A percentile compares a stretch with the other conserved stretches of the same genome.
Conservation (phyloP, 768 basidiomycete species). For the Suillus occidentalis region DNA sequence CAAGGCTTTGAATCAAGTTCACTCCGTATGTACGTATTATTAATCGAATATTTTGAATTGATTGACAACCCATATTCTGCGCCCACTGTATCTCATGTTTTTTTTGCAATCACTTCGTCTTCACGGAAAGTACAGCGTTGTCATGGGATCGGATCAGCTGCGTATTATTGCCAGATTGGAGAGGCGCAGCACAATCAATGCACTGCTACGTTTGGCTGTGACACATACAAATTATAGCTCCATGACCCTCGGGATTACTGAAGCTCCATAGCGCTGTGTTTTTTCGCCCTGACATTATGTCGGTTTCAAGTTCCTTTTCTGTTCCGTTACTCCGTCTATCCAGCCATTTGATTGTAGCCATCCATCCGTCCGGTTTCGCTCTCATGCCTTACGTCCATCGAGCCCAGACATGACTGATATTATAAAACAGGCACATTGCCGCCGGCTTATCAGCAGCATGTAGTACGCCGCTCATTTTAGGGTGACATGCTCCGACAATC, state of each 20-base stretch:
- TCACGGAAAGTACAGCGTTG: slow-evolving; percentile 15
- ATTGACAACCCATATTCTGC: not conserved
- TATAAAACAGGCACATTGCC: slow-evolving; percentile 4
- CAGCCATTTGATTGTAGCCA: not conserved
- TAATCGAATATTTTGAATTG: not conserved
- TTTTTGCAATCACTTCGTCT: slow-evolving; percentile 9
- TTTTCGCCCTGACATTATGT: not conserved
- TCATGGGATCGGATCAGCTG: slow-evolving; percentile 8
- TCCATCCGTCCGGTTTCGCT: not conserved
- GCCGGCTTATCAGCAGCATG: slow-evolving; percentile 5
- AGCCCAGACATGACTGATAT: not conserved
- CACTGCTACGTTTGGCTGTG: not conserved
- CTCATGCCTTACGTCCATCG: slow-evolving; percentile 2
- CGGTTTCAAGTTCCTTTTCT: slow-evolving; percentile 2
- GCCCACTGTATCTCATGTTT: not conserved
- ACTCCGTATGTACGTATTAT: not conserved
- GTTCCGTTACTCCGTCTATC: not conserved
- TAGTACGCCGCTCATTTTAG: not conserved
- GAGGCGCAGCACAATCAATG: not conserved
- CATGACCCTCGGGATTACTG: not conserved
- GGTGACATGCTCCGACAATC: slow-evolving; percentile 1
- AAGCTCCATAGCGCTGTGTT: not conserved
- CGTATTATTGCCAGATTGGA: not conserved
- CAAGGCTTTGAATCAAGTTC: not conserved
- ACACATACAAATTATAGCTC: not conserved